Evolutionary conservation across 129 eudicot genomes (phyloP).

Genomic region (Scalesia atractyloides): DNA sequence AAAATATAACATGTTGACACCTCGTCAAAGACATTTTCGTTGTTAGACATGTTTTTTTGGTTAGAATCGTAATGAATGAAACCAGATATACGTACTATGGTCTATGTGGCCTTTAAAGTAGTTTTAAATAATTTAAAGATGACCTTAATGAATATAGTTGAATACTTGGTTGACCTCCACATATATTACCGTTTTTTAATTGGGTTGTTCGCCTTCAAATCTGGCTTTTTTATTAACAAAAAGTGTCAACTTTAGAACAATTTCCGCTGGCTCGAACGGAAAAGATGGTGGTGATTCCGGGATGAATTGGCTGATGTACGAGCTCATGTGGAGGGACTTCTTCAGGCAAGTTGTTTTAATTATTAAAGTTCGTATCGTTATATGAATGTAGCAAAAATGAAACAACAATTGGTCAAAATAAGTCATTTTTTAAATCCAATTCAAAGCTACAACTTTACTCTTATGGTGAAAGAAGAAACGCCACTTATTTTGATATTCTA

Average conservation of each 20-base stretch:
- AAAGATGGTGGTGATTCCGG: slow-evolving; percentile 78
- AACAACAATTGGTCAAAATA: not conserved
- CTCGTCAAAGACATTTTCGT: not conserved
- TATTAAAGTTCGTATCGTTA: not conserved
- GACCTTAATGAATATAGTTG: not conserved
- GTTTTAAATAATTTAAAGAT: not conserved
- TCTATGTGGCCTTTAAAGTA: not conserved
- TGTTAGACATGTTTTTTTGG: not conserved
- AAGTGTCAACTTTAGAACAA: slow-evolving; percentile 41
- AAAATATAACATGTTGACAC: not conserved
- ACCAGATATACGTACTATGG: not conserved
- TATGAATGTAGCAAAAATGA: not conserved
- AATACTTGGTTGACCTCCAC: not conserved
- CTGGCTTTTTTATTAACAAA: slow-evolving; percentile 7
- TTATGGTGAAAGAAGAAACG: not conserved
- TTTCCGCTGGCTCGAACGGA: slow-evolving; percentile 54
- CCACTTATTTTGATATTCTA: not conserved
- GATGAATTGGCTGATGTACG: slow-evolving; percentile 91
- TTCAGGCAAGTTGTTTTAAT: slow-evolving; percentile 61
- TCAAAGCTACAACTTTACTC: not conserved
- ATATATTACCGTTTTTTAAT: not conserved
- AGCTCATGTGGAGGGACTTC: slow-evolving; percentile 96
- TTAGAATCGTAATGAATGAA: not conserved
- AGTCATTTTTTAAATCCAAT: not conserved
- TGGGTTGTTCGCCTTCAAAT: not conserved